These are phyloP conservation scores for Sistotremastrum suecicum DNA, from an alignment of 768 basidiomycete genomes.

Conservation along the genomic window DNA sequence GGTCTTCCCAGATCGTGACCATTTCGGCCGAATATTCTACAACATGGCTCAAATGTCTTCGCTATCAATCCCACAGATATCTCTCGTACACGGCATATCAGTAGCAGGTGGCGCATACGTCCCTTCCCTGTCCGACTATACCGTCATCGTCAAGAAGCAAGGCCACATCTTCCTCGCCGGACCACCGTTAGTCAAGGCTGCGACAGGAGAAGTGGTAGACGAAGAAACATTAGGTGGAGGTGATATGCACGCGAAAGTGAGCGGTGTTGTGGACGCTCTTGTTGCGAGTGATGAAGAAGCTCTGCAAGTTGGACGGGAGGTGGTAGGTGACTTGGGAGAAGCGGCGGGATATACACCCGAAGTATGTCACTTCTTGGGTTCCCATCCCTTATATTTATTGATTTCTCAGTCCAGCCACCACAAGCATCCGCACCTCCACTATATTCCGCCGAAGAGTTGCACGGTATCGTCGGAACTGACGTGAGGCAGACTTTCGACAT, in stretches of 20 bases:
- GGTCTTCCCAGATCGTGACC: slow-evolving; percentile 89
- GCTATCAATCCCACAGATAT: slow-evolving; percentile 80
- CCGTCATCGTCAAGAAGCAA: slow-evolving; percentile 80
- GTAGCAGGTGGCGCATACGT: slow-evolving; percentile 92
- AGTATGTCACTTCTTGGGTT: slow-evolving; percentile 24
- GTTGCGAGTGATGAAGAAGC: slow-evolving; percentile 80
- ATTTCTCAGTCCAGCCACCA: slow-evolving; percentile 32
- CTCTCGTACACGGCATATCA: slow-evolving; percentile 87
- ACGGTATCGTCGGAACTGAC: slow-evolving; percentile 87
- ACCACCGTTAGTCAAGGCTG: slow-evolving; percentile 88
- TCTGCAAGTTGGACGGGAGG: slow-evolving; percentile 59
- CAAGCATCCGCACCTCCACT: slow-evolving; percentile 53
- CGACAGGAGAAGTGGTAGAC: slow-evolving; percentile 85
- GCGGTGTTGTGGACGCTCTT: slow-evolving; percentile 83
- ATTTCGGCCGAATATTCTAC: slow-evolving; percentile 94
- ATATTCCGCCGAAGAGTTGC: slow-evolving; percentile 68
- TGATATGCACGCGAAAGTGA: slow-evolving; percentile 81
- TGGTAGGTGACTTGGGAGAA: slow-evolving; percentile 64
- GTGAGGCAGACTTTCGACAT: slow-evolving; percentile 83
- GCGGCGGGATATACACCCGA: slow-evolving; percentile 35
- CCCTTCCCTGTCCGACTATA: slow-evolving; percentile 94
- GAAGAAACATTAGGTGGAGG: slow-evolving; percentile 88
- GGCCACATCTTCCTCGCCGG: slow-evolving; percentile 91
- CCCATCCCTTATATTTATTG: background rate
- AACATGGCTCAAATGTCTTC: slow-evolving; percentile 98